Evolutionary conservation across 2,329 filamentous ascomycete species (phyloP).

Genomic region (Aschersonia sp.): DNA sequence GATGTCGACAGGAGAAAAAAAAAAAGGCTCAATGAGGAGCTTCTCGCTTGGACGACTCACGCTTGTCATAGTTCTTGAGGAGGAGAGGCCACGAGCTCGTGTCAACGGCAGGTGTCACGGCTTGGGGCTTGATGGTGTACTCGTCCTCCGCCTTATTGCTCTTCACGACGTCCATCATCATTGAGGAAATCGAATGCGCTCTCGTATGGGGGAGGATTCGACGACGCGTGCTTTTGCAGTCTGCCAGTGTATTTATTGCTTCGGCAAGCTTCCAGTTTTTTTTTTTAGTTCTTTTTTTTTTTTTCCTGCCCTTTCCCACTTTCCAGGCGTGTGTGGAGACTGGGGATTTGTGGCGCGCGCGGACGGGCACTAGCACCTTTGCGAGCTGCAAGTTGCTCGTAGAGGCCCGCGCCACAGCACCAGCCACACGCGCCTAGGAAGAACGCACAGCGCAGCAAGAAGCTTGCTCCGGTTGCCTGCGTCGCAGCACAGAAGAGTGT

Average conservation of each 20-base stretch:
- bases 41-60: constrained; percentile 35
- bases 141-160: constrained; percentile 42
- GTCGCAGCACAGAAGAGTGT: too few relatives aligned
- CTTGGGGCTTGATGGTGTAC: constrained; percentile 86
- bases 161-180: constrained; percentile 33
- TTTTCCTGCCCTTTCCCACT: constrained; percentile 4
- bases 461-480: too few relatives aligned
- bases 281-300: constrained; percentile 3
- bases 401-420: too few relatives aligned
- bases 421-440: too few relatives aligned
- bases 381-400: too few relatives aligned
- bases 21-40: neutral
- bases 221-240: constrained; percentile 8
- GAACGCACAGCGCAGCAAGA: too few relatives aligned
- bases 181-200: constrained; percentile 10
- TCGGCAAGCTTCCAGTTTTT: constrained; percentile 7
- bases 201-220: constrained; percentile 7
- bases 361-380: too few relatives aligned
- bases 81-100: constrained; percentile 87
- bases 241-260: constrained; percentile 1
- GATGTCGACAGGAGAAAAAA: neutral
- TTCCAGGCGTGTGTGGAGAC: neutral
- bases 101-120: constrained; percentile 61
- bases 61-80: constrained; percentile 88
- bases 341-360: too few relatives aligned